These are phyloP conservation scores for Coprinopsis marcescibilis DNA, from an alignment of 768 basidiomycete genomes.

Conservation along the genomic window DNA sequence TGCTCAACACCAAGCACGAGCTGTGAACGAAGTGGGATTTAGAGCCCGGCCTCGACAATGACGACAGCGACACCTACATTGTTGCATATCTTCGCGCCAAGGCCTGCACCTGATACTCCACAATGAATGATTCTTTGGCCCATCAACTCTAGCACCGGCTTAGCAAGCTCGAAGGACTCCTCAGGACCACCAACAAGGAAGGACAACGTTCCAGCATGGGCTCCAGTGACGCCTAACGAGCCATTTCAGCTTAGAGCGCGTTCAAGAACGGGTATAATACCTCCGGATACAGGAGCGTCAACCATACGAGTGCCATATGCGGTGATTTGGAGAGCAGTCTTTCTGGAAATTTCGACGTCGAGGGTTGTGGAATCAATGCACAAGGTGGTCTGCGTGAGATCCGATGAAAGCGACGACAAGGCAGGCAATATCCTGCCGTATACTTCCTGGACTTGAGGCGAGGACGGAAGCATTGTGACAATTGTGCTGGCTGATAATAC, in stretches of 20 bases:
- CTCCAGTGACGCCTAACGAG: constrained; percentile 69
- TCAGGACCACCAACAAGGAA: constrained; percentile 86
- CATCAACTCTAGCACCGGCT: constrained; percentile 65
- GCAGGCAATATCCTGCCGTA: constrained; percentile 64
- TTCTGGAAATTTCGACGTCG: constrained; percentile 69
- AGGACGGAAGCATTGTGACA: constrained; percentile 90
- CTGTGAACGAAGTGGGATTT: constrained; percentile 22
- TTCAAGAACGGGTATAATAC: constrained; percentile 35
- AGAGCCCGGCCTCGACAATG: constrained; percentile 4
- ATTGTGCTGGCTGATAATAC: constrained; percentile 58
- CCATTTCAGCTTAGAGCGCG: background rate
- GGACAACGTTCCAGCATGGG: constrained; percentile 79
- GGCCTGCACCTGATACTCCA: constrained; percentile 73
- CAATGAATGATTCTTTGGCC: constrained; percentile 80
- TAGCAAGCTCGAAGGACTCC: constrained; percentile 48
- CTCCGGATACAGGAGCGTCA: constrained; percentile 93
- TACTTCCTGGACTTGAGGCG: constrained; percentile 78
- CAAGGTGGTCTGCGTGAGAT: constrained; percentile 40
- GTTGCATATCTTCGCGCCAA: constrained; percentile 90
- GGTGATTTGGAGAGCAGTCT: constrained; percentile 52
- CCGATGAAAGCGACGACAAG: constrained; percentile 42
- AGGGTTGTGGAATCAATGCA: constrained; percentile 91
- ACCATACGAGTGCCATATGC: constrained; percentile 66
- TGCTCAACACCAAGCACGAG: constrained; percentile 73
- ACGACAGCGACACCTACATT: constrained; percentile 47